Evolutionary conservation across 805 yeast species (phyloP).

Genomic region (Zygoascus bituminiphila): DNA sequence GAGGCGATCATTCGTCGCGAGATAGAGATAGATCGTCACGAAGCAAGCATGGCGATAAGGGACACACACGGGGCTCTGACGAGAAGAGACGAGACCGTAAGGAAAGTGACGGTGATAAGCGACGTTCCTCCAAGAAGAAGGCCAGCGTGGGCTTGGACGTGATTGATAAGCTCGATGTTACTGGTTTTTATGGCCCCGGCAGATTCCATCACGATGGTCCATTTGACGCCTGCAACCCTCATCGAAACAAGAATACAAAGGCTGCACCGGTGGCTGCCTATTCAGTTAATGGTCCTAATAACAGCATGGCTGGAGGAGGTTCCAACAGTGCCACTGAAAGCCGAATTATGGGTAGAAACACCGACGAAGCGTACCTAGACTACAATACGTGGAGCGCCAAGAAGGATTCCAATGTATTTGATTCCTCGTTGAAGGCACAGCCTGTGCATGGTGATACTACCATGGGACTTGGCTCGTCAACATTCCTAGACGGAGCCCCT

Average conservation of each 20-base stretch:
- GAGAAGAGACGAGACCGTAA: constrained; percentile 16
- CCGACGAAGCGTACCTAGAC: constrained; percentile 40
- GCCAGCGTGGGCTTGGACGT: constrained; percentile 62
- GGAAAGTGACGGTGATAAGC: not conserved
- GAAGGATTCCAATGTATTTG: constrained; percentile 35
- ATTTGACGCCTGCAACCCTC: constrained; percentile 97
- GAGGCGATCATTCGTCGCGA: constrained; percentile 20
- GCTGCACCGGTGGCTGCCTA: constrained; percentile 93
- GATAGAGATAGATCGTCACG: constrained; percentile 13
- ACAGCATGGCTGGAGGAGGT: constrained; percentile 63
- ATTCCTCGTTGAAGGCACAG: constrained; percentile 55
- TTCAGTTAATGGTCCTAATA: constrained; percentile 93
- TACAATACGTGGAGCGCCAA: constrained; percentile 19
- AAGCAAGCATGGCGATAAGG: too few species aligned
- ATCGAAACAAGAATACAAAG: constrained; percentile 61
- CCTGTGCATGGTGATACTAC: constrained; percentile 83
- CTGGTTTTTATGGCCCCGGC: constrained; percentile 86
- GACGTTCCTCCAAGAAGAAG: constrained; percentile 5
- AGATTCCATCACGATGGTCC: constrained; percentile 99
- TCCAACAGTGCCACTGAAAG: constrained; percentile 46
- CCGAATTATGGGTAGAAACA: constrained; percentile 66
- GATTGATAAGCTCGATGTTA: constrained; percentile 91
- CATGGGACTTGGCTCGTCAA: constrained; percentile 82
- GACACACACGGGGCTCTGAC: not conserved
- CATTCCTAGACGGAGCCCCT: constrained; percentile 94